Evolutionary conservation across 1,284 basidiomycete species (phyloP).

Genomic region (Apiotrichum laibachii): DNA sequence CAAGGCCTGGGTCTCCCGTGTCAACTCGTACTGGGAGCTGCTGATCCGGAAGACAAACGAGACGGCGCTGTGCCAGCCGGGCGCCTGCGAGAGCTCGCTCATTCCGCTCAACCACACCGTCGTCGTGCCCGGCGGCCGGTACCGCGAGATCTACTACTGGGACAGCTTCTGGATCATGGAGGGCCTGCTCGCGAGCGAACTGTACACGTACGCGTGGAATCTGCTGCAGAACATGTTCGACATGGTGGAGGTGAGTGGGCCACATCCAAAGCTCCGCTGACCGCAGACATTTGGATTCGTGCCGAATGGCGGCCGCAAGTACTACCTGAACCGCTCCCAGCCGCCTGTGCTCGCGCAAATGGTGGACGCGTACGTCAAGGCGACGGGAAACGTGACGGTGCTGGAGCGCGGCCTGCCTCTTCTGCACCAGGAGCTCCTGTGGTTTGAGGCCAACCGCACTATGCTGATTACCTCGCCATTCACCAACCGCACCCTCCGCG

Average conservation of each 20-base stretch:
- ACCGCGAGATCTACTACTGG: constrained; percentile 56
- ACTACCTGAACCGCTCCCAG: constrained; percentile 77
- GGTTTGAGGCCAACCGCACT: constrained; percentile 77
- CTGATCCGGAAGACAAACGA: constrained; percentile 69
- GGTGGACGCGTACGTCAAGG: constrained; percentile 63
- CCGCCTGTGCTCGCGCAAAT: constrained; percentile 82
- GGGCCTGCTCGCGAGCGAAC: constrained; percentile 73
- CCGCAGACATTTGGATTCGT: constrained; percentile 66
- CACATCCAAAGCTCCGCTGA: neutral
- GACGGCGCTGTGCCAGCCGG: constrained; percentile 62
- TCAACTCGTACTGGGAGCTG: constrained; percentile 77
- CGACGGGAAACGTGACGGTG: constrained; percentile 62
- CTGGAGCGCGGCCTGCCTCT: constrained; percentile 64
- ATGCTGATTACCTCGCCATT: constrained; percentile 69
- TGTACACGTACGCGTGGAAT: constrained; percentile 68
- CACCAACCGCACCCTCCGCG: constrained; percentile 61
- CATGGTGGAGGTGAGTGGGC: constrained; percentile 62
- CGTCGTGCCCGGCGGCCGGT: constrained; percentile 78
- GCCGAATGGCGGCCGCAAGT: constrained; percentile 74
- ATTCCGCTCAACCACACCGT: constrained; percentile 88
- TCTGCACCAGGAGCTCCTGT: constrained; percentile 67
- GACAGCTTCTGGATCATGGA: constrained; percentile 73
- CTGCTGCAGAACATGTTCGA: constrained; percentile 92
- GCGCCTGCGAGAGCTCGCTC: constrained; percentile 70
- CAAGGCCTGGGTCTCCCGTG: constrained; percentile 69